Evolutionary conservation across 2,329 filamentous ascomycete species (phyloP).

Genomic region (Lecanicillium sp.): DNA sequence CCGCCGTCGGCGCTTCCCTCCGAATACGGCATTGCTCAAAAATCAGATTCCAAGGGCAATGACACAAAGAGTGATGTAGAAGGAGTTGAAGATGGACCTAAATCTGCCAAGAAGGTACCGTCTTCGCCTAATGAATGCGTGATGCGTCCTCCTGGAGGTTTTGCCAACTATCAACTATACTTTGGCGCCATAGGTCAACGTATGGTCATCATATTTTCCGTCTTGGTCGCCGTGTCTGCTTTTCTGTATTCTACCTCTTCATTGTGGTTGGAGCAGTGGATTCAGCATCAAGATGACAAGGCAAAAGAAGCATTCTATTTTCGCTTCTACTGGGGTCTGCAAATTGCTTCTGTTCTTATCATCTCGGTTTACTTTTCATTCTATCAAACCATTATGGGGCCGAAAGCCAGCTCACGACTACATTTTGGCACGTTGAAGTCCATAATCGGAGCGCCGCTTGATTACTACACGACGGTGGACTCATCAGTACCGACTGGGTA

Average conservation of each 20-base stretch:
- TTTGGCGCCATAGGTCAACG: conserved; percentile 2
- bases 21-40: not conserved
- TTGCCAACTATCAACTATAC: conserved; percentile 4
- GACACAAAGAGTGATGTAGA: too few relatives aligned
- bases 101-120: too few relatives aligned
- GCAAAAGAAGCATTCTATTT: conserved; percentile 2
- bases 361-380: conserved; percentile 4
- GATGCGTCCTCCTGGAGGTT: not conserved
- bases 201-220: not conserved
- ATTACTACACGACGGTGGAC: conserved; percentile 5
- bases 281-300: not conserved
- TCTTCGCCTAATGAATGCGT: too few relatives aligned
- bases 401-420: conserved; percentile 3
- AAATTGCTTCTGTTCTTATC: not conserved
- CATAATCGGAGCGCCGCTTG: conserved; percentile 1
- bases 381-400: conserved; percentile 3
- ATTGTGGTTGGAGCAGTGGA: conserved; percentile 4
- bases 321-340: conserved; percentile 1
- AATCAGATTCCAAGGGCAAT: too few relatives aligned
- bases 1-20: not conserved
- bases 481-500: conserved; percentile 7
- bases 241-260: conserved; percentile 2
- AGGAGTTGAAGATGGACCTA: too few relatives aligned
- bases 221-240: not conserved
- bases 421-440: conserved; percentile 3